phyloP scores from a whole-genome alignment of 2,329 filamentous ascomycete species.

The Orbilia oligospora region DNA sequence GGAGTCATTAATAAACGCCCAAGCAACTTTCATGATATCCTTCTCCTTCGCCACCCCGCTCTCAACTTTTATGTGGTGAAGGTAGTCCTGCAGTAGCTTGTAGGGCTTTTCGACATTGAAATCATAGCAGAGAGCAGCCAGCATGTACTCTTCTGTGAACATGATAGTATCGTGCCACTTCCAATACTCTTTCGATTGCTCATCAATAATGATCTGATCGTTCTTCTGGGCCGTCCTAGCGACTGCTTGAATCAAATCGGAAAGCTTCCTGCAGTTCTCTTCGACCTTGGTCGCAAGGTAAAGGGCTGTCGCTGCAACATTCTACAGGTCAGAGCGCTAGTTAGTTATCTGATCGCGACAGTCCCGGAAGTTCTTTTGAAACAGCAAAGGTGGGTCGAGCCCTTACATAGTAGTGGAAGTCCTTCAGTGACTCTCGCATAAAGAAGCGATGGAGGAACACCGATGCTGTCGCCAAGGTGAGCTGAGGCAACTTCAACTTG shows the following conservation, averaged over 20 bases:
- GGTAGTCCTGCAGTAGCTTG: constrained; percentile 82
- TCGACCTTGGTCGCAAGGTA: constrained; percentile 98
- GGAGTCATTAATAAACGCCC: constrained; percentile 94
- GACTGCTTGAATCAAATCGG: constrained; percentile 91
- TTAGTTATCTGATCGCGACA: constrained; percentile 31
- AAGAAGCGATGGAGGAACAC: constrained; percentile 97
- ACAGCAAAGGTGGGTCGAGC: constrained; percentile 14
- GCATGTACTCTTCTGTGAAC: constrained; percentile 89
- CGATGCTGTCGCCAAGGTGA: constrained; percentile 90
- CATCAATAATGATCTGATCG: constrained; percentile 90
- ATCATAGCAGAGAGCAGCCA: constrained; percentile 94
- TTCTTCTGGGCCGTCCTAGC: constrained; percentile 95
- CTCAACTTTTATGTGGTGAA: constrained; percentile 67
- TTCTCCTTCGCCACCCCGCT: constrained; percentile 82
- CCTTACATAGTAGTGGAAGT: constrained; percentile 64
- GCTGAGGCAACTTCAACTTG: constrained; percentile 89
- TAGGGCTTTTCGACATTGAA: constrained; percentile 91
- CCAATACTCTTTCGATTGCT: constrained; percentile 95
- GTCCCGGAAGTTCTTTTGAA: constrained; percentile 30
- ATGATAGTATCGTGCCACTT: constrained; percentile 95
- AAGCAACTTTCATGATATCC: constrained; percentile 84
- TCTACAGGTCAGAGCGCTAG: constrained; percentile 68
- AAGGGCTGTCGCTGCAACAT: constrained; percentile 88
- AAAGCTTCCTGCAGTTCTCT: constrained; percentile 96
- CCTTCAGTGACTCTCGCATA: constrained; percentile 79